Evolutionary conservation across 179 eudicot species (phyloP).

Genomic region (Monotropa hypopitys): DNA sequence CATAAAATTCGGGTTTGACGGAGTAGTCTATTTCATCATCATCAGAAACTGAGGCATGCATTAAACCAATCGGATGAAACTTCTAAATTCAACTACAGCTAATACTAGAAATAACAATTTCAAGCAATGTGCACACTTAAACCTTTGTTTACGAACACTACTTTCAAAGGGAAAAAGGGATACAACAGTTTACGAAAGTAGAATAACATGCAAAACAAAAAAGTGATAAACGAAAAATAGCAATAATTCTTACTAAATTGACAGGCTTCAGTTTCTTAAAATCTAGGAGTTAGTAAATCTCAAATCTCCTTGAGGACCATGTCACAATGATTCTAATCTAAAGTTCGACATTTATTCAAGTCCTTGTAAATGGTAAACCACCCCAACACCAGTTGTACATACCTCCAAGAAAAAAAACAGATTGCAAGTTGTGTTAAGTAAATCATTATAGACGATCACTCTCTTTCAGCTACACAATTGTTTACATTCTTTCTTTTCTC

Average conservation of each 20-base stretch:
- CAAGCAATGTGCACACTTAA: not conserved
- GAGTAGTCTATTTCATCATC: constrained; percentile 82
- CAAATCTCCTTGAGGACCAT: not conserved
- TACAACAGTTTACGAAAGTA: not conserved
- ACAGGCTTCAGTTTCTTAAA: not conserved
- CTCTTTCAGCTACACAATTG: not conserved
- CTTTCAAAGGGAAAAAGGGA: not conserved
- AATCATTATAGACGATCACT: not conserved
- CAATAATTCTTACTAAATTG: not conserved
- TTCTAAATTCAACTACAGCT: not conserved
- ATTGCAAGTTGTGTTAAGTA: not conserved
- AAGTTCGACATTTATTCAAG: not conserved
- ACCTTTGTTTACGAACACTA: not conserved
- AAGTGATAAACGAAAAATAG: not conserved
- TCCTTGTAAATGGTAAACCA: not conserved
- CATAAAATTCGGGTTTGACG: constrained; percentile 69
- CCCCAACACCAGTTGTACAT: not conserved
- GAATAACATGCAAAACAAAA: not conserved
- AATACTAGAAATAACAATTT: not conserved
- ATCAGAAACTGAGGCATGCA: constrained; percentile 47
- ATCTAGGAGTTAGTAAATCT: not conserved
- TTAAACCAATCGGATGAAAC: constrained; percentile 4
- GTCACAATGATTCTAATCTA: not conserved
- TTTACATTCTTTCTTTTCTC: not conserved
- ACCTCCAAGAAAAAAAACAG: not conserved